These are phyloP conservation scores for Penicillium pancosmium DNA, from an alignment of 495 filamentous ascomycete genomes.

Conservation along the genomic window DNA sequence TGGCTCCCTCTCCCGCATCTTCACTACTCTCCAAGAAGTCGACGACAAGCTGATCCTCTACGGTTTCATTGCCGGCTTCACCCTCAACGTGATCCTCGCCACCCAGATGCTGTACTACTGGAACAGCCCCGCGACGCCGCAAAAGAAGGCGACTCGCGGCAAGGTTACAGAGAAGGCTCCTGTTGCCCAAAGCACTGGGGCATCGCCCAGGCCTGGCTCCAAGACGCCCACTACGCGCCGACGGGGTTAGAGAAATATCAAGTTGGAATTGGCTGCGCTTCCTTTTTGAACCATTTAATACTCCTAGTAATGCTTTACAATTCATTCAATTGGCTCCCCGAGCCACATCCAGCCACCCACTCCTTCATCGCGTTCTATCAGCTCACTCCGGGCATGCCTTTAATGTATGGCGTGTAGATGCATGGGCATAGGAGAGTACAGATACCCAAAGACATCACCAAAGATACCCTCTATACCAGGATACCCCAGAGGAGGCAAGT, in stretches of 20 bases:
- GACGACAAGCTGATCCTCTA: conserved; percentile 94
- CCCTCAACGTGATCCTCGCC: conserved; percentile 83
- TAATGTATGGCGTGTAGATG: neutral
- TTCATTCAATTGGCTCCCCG: conserved; percentile 9
- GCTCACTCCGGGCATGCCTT: too few relatives aligned
- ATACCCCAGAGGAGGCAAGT: too few relatives aligned
- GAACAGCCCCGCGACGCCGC: conserved; percentile 63
- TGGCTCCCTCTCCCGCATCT: conserved; percentile 90
- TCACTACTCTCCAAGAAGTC: conserved; percentile 95
- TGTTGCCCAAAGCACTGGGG: conserved; percentile 41
- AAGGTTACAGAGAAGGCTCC: conserved; percentile 37
- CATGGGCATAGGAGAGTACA: neutral
- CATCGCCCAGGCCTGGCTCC: conserved; percentile 31
- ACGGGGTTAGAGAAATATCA: conserved; percentile 40
- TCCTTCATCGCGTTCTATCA: too few relatives aligned
- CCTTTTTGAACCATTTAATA: conserved; percentile 14
- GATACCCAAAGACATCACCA: neutral
- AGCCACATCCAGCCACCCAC: conserved; percentile 1
- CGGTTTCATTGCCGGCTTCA: conserved; percentile 85
- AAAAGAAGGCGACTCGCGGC: conserved; percentile 45
- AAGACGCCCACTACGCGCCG: conserved; percentile 53
- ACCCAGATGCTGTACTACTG: conserved; percentile 96
- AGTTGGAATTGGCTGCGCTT: neutral
- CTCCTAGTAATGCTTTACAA: conserved; percentile 15
- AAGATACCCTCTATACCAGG: neutral